Evolutionary conservation across 768 basidiomycete species (phyloP).

Genomic region (Ramaria rubella): DNA sequence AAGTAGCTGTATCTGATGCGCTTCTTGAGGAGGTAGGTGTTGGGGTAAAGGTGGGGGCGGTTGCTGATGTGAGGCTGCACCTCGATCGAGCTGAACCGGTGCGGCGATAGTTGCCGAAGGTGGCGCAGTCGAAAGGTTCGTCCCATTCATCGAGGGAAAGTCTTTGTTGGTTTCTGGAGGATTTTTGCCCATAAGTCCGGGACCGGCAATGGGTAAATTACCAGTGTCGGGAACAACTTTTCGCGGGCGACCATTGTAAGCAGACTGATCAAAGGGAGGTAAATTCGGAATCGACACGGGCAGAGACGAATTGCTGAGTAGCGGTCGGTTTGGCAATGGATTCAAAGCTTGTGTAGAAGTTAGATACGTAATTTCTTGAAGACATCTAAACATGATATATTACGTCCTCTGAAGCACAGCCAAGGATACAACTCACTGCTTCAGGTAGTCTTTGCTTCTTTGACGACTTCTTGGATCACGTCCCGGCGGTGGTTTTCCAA

Average conservation of each 20-base stretch:
- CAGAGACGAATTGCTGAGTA: slow-evolving; percentile 58
- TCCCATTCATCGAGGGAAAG: slow-evolving; percentile 52
- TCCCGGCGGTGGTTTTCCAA: slow-evolving; percentile 69
- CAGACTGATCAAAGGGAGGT: slow-evolving; percentile 65
- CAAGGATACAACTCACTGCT: slow-evolving; percentile 63
- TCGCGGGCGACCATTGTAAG: slow-evolving; percentile 73
- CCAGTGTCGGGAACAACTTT: slow-evolving; percentile 71
- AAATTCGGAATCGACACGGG: slow-evolving; percentile 64
- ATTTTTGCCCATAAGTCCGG: slow-evolving; percentile 2
- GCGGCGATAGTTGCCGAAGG: slow-evolving; percentile 33
- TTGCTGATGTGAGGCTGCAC: slow-evolving; percentile 13
- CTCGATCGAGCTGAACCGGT: slow-evolving; percentile 26
- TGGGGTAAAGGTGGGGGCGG: background rate
- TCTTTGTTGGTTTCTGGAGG: slow-evolving; percentile 43
- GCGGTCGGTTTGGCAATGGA: slow-evolving; percentile 82
- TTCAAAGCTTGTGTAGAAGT: slow-evolving; percentile 98
- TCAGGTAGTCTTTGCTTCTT: slow-evolving; percentile 91
- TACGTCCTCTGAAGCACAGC: slow-evolving; percentile 10
- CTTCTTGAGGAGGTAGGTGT: slow-evolving; percentile 15
- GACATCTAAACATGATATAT: slow-evolving; percentile 51
- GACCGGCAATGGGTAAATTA: background rate
- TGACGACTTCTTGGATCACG: slow-evolving; percentile 96
- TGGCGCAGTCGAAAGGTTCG: slow-evolving; percentile 40
- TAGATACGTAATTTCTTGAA: slow-evolving; percentile 96
- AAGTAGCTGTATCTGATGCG: slow-evolving; percentile 23